phyloP scores from a whole-genome alignment of 2,329 filamentous ascomycete species.

The Fusarium proliferatum region DNA sequence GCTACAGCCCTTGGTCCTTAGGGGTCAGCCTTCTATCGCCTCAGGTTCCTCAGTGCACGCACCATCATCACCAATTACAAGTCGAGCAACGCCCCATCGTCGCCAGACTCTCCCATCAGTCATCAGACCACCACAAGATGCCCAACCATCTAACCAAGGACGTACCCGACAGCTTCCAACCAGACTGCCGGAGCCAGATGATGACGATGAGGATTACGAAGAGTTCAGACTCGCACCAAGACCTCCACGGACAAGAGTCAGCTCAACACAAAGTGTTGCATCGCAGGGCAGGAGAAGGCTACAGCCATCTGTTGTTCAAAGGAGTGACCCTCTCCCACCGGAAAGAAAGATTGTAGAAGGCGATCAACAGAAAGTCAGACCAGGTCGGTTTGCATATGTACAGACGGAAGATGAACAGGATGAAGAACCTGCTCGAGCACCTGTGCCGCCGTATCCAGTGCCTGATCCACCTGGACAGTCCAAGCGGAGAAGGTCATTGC shows the following conservation, averaged over 20 bases:
- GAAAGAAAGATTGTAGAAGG: not conserved
- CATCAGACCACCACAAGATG: not conserved
- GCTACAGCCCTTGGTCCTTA: not conserved
- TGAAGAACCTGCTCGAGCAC: not conserved
- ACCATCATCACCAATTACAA: fast-evolving
- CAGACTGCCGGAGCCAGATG: not conserved
- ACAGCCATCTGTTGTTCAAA: not conserved
- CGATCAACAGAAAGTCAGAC: not conserved
- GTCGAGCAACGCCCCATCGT: not conserved
- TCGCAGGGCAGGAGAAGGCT: not conserved
- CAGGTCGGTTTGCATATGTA: not conserved
- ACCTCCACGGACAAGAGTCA: not conserved
- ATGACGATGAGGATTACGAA: not conserved
- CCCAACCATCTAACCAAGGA: not conserved
- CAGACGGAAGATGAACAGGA: constrained; percentile 3
- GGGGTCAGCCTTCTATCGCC: not conserved
- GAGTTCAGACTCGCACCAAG: not conserved
- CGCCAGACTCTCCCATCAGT: not conserved
- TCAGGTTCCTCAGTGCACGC: not conserved
- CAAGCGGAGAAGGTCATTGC: not conserved
- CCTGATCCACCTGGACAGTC: not conserved
- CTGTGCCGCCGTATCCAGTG: not conserved
- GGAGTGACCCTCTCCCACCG: not conserved
- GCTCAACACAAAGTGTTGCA: not conserved
- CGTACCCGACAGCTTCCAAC: not conserved